phyloP scores from a whole-genome alignment of 73 alveolate species.

The Tetrahymena malaccensis region DNA sequence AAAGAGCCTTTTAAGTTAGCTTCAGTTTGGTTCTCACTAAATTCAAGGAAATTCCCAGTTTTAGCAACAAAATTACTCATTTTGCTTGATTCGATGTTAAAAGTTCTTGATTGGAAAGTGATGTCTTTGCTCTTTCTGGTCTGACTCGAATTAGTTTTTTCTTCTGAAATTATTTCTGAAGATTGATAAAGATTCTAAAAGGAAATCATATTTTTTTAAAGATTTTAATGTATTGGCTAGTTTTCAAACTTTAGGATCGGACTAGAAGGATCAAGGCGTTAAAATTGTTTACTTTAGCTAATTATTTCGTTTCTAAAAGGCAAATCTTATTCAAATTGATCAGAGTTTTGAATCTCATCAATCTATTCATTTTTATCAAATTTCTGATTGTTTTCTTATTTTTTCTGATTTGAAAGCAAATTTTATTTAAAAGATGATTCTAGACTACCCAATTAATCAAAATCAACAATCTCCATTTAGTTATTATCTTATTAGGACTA shows the following conservation, averaged over 20 bases:
- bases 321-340: not conserved
- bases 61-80: not conserved
- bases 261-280: not conserved
- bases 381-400: too few relatives aligned
- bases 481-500: not conserved
- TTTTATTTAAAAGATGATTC: not conserved
- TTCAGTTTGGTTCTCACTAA: not conserved
- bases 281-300: too few relatives aligned
- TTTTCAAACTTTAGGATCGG: not conserved
- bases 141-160: not conserved
- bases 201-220: not conserved
- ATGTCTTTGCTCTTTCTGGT: not conserved
- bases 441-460: not conserved
- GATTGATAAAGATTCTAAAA: not conserved
- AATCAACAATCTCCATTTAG: not conserved
- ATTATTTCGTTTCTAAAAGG: not conserved
- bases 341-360: not conserved
- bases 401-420: not conserved
- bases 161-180: not conserved
- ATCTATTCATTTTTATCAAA: not conserved
- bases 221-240: not conserved
- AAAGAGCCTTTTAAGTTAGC: not conserved
- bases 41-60: not conserved
- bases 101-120: not conserved
- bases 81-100: not conserved